Conservation (phyloP, 2,329 filamentous ascomycete genomes). For the Talaromyces sp. region DNA sequence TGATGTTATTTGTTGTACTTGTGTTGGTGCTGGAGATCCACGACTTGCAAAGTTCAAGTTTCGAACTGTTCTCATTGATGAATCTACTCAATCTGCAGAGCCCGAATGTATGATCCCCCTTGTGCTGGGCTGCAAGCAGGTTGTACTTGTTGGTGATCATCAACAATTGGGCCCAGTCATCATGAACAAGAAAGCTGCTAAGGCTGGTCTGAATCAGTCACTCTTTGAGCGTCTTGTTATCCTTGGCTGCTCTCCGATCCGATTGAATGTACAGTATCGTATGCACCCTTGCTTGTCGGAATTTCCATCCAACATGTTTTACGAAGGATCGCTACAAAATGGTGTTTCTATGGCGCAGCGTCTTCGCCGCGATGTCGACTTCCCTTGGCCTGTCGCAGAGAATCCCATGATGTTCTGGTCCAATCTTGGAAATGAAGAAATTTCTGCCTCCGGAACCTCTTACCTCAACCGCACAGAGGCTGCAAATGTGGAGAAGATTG, state of each 20-base stretch:
- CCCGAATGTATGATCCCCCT: conserved; percentile 99
- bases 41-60: conserved; percentile 97
- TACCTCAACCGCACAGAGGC: conserved; percentile 98
- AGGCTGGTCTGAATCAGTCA: conserved; percentile 96
- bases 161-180: conserved; percentile 97
- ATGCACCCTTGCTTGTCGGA: conserved; percentile 98
- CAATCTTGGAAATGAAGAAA: conserved; percentile 95
- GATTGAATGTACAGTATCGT: conserved; percentile 94
- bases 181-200: conserved; percentile 99
- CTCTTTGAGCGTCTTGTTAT: conserved; percentile 94
- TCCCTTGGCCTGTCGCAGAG: conserved; percentile 92
- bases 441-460: conserved; percentile 93
- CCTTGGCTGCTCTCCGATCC: conserved; percentile 83
- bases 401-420: conserved; percentile 99
- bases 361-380: conserved; percentile 88
- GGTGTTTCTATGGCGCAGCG: conserved; percentile 88
- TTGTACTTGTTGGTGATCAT: conserved; percentile 97
- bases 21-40: conserved; percentile 93
- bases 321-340: conserved; percentile 94
- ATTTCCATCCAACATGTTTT: conserved; percentile 99
- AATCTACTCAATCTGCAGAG: conserved; percentile 96
- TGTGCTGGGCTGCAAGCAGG: conserved; percentile 95
- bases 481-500: conserved; percentile 96
- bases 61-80: conserved; percentile 94
- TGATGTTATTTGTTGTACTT: conserved; percentile 98